Base-by-base conservation (phyloP, 345 rosid species). In the Citrus trifoliata region DNA sequence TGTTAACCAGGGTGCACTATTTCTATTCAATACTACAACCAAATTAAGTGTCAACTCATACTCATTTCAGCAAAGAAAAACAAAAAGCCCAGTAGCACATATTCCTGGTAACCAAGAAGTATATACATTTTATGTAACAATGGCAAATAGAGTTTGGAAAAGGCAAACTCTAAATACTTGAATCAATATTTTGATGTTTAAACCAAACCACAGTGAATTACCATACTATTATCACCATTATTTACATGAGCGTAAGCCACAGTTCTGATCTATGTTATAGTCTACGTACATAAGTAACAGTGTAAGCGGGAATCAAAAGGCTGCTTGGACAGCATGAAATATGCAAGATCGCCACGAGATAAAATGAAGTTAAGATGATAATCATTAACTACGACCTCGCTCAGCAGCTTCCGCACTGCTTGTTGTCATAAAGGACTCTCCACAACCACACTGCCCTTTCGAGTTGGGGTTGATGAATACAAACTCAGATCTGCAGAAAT, bases 381-480 rank as follows among this genome's bases (percentile, higher is more conserved):
- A 75, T 33, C 48, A 62, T 75, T 37, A 65, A 33, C 78, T 51
- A n/a, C 24, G 8, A 67, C 71, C 83, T 73, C 65, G 76, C 85
- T 82, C 87, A 22, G 86, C 80, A 67, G 88, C 82, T 62, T 65
- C 81, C 0, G 88, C 73, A 70, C 78, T 79, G 76, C 86, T 84
- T 56, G 84, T 84, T 37, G 97, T 94, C 94, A 94, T 89, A 74
- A 94, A 94, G 42, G 98, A 94, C 75, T 94, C 98, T 24, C 98
- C 98, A 71, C 98, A 94, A 22, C 98, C 98, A 73, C 98, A 92
- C 76, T 94, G 92, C 24, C 98, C 98, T 86, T 90, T 84, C 1
- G 98, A 94, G 89, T 94, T 92, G 4, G 95, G 98, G 84, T 92
- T 94, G 80, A 94, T 87, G 79, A 92, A 94, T 40, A 94, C 85